Evolutionary conservation across 352 stramenopile genomes (phyloP).

Genomic region (Globisporangium lucens): DNA sequence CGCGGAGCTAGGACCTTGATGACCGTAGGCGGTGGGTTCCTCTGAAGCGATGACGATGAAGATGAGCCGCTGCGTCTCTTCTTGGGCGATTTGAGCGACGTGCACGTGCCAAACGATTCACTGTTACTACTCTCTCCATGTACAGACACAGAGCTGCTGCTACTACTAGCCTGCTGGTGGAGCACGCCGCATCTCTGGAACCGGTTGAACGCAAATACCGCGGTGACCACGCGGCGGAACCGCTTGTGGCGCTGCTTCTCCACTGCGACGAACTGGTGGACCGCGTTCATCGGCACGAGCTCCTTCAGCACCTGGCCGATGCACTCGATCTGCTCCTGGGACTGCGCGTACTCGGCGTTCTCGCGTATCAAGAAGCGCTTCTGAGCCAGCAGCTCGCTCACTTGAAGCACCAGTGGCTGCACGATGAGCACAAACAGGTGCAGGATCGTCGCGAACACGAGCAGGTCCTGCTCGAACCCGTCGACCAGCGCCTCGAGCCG

Average conservation of each 20-base stretch:
- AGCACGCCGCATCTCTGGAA: conserved; percentile 33
- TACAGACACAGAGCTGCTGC: background rate
- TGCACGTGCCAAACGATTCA: conserved; percentile 33
- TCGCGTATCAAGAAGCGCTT: conserved; percentile 52
- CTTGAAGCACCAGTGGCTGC: conserved; percentile 58
- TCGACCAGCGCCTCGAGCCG: conserved; percentile 31
- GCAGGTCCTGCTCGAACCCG: conserved; percentile 39
- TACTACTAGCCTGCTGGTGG: conserved; percentile 1
- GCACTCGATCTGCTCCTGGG: conserved; percentile 58
- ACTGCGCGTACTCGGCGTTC: conserved; percentile 39
- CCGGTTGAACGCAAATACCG: conserved; percentile 68
- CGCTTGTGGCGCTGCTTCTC: conserved; percentile 12
- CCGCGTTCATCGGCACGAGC: conserved; percentile 33
- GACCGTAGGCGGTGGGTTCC: conserved; percentile 22
- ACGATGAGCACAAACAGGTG: conserved; percentile 63
- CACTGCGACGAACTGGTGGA: conserved; percentile 9
- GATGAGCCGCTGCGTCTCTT: conserved; percentile 18
- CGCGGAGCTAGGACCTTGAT: conserved; percentile 48
- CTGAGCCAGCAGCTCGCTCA: conserved; percentile 57
- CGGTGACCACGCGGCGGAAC: conserved; percentile 56
- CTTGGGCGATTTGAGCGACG: conserved; percentile 33
- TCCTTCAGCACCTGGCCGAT: conserved; percentile 58
- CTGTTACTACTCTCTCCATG: conserved; percentile 5
- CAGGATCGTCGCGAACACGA: conserved; percentile 40
- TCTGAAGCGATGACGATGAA: conserved; percentile 10